Conservation (phyloP, 169 alveolate genomes). For the Eimeria zaria region DNA sequence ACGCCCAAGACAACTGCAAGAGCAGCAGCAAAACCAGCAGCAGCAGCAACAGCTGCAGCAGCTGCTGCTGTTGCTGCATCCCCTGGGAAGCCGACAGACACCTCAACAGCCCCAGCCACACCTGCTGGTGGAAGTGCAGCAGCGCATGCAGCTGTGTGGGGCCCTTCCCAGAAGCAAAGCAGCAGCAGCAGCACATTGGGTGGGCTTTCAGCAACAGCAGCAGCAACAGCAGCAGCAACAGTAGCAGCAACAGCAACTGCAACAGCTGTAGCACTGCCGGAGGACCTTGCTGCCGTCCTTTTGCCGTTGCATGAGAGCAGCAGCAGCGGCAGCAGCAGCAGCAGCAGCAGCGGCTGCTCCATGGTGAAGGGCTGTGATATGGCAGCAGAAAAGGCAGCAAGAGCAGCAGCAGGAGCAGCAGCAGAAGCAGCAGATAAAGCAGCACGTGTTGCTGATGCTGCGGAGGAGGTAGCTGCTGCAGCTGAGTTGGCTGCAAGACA, state of each 20-base stretch:
- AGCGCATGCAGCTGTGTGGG: background rate
- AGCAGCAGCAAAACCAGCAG: conserved; percentile 10
- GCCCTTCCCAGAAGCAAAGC: background rate
- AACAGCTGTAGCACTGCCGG: background rate
- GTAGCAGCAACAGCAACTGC: conserved; percentile 46
- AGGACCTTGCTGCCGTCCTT: background rate
- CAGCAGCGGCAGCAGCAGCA: conserved; percentile 38
- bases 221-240: background rate
- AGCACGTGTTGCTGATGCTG: background rate
- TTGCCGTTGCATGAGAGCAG: background rate
- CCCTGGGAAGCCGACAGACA: background rate
- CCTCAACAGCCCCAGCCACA: conserved; percentile 27
- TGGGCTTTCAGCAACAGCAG: background rate
- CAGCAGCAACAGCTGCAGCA: conserved; percentile 31
- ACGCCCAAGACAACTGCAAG: background rate
- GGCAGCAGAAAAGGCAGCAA: background rate
- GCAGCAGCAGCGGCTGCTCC: conserved; percentile 2
- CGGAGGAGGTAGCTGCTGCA: conserved; percentile 19
- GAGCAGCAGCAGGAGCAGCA: background rate
- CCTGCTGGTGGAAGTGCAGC: conserved; percentile 14
- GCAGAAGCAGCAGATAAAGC: conserved; percentile 34
- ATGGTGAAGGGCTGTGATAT: background rate
- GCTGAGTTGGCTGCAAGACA: background rate
- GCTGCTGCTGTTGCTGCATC: conserved; percentile 14
- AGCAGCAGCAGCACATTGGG: background rate